Conservation (phyloP, 1,139 yeast species). For the Taphrina communis region DNA sequence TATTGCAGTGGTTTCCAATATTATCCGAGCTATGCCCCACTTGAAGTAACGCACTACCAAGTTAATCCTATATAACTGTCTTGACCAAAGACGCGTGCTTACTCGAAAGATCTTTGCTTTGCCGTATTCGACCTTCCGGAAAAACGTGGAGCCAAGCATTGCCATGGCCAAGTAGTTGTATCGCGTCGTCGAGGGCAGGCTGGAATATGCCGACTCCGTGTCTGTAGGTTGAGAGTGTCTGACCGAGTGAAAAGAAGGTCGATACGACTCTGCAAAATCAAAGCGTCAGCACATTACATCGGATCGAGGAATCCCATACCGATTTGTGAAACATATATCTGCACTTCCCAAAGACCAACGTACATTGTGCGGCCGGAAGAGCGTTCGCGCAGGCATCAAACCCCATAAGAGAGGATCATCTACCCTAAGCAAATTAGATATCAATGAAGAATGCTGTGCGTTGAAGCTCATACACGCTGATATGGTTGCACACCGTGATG, state of each 20-base stretch:
- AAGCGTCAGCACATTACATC: background rate
- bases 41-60: slow-evolving; percentile 87
- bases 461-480: slow-evolving; percentile 62
- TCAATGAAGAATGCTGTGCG: background rate
- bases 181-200: slow-evolving; percentile 87
- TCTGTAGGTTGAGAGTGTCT: slow-evolving; percentile 80
- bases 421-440: slow-evolving; percentile 51
- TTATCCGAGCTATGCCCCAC: slow-evolving; percentile 89
- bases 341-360: slow-evolving; percentile 97
- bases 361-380: slow-evolving; percentile 66
- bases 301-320: slow-evolving; percentile 47
- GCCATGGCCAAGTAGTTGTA: slow-evolving; percentile 69
- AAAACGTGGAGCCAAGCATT: slow-evolving; percentile 83
- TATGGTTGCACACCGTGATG: slow-evolving; percentile 84
- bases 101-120: slow-evolving; percentile 62
- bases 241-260: slow-evolving; percentile 80
- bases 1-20: slow-evolving; percentile 61
- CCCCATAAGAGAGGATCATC: slow-evolving; percentile 96
- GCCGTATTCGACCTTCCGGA: slow-evolving; percentile 94
- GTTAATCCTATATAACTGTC: background rate
- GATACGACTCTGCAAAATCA: slow-evolving; percentile 44
- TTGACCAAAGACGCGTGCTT: background rate
- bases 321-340: slow-evolving; percentile 79
- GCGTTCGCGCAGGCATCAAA: slow-evolving; percentile 74
- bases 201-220: slow-evolving; percentile 95